Base-by-base conservation (phyloP, 177 flowering plant species). In the Vitis hybrid region DNA sequence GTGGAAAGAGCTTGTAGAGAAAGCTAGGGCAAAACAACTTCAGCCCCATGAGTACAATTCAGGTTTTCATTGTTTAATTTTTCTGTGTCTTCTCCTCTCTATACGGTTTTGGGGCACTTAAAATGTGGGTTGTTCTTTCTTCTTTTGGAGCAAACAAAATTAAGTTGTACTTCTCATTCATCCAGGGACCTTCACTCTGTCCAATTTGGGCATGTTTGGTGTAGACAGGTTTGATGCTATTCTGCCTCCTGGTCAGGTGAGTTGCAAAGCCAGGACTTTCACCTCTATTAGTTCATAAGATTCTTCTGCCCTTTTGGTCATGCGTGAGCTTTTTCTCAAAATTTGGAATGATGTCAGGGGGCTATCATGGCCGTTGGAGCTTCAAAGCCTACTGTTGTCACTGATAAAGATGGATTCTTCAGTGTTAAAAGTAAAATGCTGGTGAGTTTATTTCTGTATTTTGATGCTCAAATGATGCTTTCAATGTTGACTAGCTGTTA, bases 291-390 rank as follows among this genome's bases (percentile, higher is more conserved):
- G 1, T 16, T 73, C 21, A n/a, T 55, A 22, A 15, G 60, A n/a
- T 57, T 63, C 21, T 65, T 39, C 21, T 68, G 62, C 55, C 31
- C 39, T 51, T 70, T 51, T 18, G 55, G 19, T 60, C 50, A 12
- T 51, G 45, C 1, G 19, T 49, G 31, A 18, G 33, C 13, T 21
- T 51, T 49, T 69, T 8, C 31, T 53, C 51, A 29, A 63, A 58
- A 1, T 11, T 52, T 65, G 59, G 52, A 49, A 70, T 71, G 39
- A 70, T 74, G 29, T 64, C 73, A 94, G 98, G 98, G 98, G 16
- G 98, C 98, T 69, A 94, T 94, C 53, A 92, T 94, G 97, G 98
- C 97, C 70, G 97, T 94, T 56, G 97, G 98, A 68, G 98, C 97
- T 71, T 92, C 98, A 71, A 94, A 94, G 81, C 97, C 98, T 62